Percentiles rank a stretch among this genome's conserved stretches.
Evolutionary conservation across 345 rosid species (phyloP).

Genomic region (Salix udensis): DNA sequence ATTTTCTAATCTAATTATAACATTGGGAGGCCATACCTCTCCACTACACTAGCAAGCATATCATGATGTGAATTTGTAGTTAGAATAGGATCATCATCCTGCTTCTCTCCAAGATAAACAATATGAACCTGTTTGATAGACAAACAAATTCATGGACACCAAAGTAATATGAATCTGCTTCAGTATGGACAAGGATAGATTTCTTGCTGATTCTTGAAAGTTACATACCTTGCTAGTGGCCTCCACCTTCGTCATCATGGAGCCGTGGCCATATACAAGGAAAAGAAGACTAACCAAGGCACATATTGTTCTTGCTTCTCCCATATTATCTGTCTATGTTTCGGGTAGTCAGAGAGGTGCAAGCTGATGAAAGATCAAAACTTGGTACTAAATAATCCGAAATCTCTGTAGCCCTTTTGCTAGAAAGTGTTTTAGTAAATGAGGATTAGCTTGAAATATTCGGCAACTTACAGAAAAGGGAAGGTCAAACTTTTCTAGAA

Average conservation of each 20-base stretch:
- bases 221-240: constrained; percentile 20
- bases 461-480: no score
- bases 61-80: constrained; percentile 52
- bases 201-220: background rate
- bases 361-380: background rate
- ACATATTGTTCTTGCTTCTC: background rate
- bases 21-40: constrained; percentile 36
- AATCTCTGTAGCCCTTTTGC: background rate
- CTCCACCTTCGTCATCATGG: constrained; percentile 9
- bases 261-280: constrained; percentile 1
- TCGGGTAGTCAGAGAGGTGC: background rate
- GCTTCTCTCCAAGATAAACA: constrained; percentile 56
- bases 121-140: constrained; percentile 46
- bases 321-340: constrained; percentile 2
- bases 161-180: no score
- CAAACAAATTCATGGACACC: no score
- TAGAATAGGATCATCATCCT: constrained; percentile 33
- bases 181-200: background rate
- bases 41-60: constrained; percentile 52
- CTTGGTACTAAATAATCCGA: background rate
- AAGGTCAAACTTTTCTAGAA: no score
- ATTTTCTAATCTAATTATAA: no score
- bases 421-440: no score
- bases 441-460: no score
- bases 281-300: constrained; percentile 14